Evolutionary conservation across 2,329 filamentous ascomycete genomes (phyloP).

Genomic region (Penicillium paneum): DNA sequence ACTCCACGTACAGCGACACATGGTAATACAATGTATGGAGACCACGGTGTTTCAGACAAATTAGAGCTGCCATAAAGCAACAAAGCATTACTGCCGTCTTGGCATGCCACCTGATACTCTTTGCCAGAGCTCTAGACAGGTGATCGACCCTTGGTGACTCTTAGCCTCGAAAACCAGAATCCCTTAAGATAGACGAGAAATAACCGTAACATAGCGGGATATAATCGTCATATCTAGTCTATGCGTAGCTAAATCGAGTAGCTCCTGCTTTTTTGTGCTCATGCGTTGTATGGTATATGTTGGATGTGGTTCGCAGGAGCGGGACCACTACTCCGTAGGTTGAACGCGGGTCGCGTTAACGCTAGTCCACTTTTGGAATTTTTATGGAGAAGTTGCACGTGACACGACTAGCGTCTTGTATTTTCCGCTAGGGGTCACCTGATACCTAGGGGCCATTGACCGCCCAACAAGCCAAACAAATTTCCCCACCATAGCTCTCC

Average conservation of each 20-base stretch:
- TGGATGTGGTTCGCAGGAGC: background rate
- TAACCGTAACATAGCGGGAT: background rate
- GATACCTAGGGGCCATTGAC: slow-evolving; percentile 5
- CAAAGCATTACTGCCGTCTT: background rate
- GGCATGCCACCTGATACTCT: background rate
- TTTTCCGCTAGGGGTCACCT: background rate
- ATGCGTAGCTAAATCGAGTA: background rate
- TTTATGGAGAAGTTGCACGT: background rate
- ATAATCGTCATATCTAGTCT: background rate
- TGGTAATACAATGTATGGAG: too few relatives aligned
- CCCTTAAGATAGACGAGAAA: background rate
- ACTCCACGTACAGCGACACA: background rate
- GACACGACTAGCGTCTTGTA: background rate
- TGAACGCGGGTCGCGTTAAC: background rate
- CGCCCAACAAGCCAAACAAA: slow-evolving; percentile 4
- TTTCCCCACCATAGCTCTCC: slow-evolving; percentile 10
- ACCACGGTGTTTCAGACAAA: background rate
- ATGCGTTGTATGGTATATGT: background rate
- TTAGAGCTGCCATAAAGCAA: background rate
- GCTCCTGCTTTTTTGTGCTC: background rate
- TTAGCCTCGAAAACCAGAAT: background rate
- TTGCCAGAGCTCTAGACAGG: background rate
- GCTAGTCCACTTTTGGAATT: background rate
- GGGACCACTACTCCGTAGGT: background rate
- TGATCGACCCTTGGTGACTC: background rate